A percentile compares a stretch with the other conserved stretches of the same genome.
Evolutionary conservation across 176 grass and related monocot species (phyloP).

Genomic region (Otatea glauca): DNA sequence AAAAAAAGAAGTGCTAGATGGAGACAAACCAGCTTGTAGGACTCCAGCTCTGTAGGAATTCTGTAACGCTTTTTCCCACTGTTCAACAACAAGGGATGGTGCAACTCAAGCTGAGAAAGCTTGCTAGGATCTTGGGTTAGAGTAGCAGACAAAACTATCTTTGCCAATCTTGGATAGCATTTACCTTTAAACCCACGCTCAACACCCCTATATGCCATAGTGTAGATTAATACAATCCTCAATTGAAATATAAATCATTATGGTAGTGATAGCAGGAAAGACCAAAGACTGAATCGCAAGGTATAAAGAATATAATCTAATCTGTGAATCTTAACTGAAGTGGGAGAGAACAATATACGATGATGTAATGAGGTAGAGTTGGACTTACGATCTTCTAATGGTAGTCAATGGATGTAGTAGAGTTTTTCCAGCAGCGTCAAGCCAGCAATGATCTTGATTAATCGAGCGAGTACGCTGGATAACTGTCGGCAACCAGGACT

Average conservation of each 20-base stretch:
- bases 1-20: slow-evolving; percentile 28
- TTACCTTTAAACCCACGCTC: slow-evolving; percentile 88
- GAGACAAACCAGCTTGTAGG: slow-evolving; percentile 73
- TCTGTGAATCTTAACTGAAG: slow-evolving; percentile 1
- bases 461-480: slow-evolving; percentile 61
- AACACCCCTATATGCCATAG: slow-evolving; percentile 58
- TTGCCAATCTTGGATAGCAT: slow-evolving; percentile 77
- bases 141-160: slow-evolving; percentile 90
- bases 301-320: not conserved
- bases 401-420: slow-evolving; percentile 64
- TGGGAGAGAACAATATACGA: not conserved
- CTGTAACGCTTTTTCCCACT: slow-evolving; percentile 88
- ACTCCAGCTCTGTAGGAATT: slow-evolving; percentile 74
- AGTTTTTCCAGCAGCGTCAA: slow-evolving; percentile 37
- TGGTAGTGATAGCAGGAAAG: not conserved
- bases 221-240: slow-evolving; percentile 33
- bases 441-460: slow-evolving; percentile 43
- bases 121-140: slow-evolving; percentile 99
- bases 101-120: slow-evolving; percentile 87
- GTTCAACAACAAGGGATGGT: slow-evolving; percentile 88
- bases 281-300: not conserved
- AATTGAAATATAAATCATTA: not conserved
- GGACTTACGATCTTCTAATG: slow-evolving; percentile 78
- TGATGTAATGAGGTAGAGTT: not conserved
- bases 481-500: slow-evolving; percentile 90